Conservation (phyloP, 1,284 basidiomycete genomes). For the Cystobasidium sp. region DNA sequence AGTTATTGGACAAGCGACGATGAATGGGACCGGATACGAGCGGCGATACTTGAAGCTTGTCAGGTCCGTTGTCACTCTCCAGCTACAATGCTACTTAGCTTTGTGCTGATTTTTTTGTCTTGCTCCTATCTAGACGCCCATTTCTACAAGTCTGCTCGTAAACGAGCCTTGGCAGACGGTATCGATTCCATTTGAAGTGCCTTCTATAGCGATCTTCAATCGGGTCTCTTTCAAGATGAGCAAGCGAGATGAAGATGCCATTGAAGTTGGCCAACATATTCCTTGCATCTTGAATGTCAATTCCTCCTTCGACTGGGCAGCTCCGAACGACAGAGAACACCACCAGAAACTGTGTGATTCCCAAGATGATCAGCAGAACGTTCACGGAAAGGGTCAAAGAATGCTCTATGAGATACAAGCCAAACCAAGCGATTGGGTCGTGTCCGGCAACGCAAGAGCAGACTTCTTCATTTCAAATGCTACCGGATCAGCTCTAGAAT, state of each 20-base stretch:
- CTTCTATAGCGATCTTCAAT: slow-evolving; percentile 65
- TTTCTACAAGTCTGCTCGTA: slow-evolving; percentile 52
- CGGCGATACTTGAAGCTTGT: slow-evolving; percentile 56
- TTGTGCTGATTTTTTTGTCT: not conserved
- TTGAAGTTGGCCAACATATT: slow-evolving; percentile 80
- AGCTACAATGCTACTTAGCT: not conserved
- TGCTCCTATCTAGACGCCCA: not conserved
- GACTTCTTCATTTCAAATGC: slow-evolving; percentile 70
- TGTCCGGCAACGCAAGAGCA: slow-evolving; percentile 77
- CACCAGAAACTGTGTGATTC: not conserved
- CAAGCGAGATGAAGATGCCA: slow-evolving; percentile 50
- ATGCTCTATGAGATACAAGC: slow-evolving; percentile 73
- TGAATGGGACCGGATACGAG: slow-evolving; percentile 44
- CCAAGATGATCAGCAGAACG: not conserved
- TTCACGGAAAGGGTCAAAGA: slow-evolving; percentile 46
- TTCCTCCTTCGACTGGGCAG: slow-evolving; percentile 75
- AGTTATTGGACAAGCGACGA: slow-evolving; percentile 8
- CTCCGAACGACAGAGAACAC: slow-evolving; percentile 59
- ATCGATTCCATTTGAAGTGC: slow-evolving; percentile 78
- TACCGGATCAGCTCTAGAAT: not conserved
- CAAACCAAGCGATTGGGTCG: slow-evolving; percentile 77
- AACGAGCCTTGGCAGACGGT: slow-evolving; percentile 69
- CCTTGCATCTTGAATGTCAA: slow-evolving; percentile 67
- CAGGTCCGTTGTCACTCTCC: slow-evolving; percentile 53
- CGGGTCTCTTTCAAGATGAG: slow-evolving; percentile 43